Evolutionary conservation across 2,329 filamentous ascomycete species (phyloP), one percentile per base, ranked within the genome.

Genomic region (Chaetomiaceae sp.): DNA sequence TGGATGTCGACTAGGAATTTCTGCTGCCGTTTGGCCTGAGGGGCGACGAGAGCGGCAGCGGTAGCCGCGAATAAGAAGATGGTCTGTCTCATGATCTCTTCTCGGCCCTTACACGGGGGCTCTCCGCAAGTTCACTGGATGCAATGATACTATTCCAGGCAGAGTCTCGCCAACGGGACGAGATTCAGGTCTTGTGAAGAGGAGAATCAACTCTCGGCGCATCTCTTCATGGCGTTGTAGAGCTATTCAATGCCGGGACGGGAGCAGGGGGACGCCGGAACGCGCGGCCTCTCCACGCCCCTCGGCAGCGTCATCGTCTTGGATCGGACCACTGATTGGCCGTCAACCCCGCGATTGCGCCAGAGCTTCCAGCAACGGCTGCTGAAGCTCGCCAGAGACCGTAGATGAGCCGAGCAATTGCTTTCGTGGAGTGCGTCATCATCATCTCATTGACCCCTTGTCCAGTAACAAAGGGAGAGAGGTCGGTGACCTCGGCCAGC

Each of bases 11-110:
- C 7, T 2, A 60, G 45, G 8, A 48, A 14, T 20, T 36, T 34
- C 29, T 59, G 55, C 14, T 59, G 37, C 11, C n/a, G 33, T 1
- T 22, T 47, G 17, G 14, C 40, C 23, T 42, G 25, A 2, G 37
- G 48, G 33, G 48, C 49, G 38, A 54, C 52, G n/a, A 61, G 42
- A 17, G 50, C 56, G 19, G 58, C 54, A 39, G 59, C 55, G 6
- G 44, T 51, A 20, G 52, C 58, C 12, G 56, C 58, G n/a, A 56
- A 53, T 4, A 57, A 40, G 12, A 57, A 4, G 12, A 53, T 22
- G 29, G 31, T 17, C 31, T 20, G 50, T 51, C 47, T 61, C 56
- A 59, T 61, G 7, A 23, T 47, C 11, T n/a, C 2, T 22, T 14
- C 39, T 31, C 11, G 36, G 29, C 31, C 20, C 45, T 48, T 46